Evolutionary conservation across 768 basidiomycete species (phyloP), one percentile per base, ranked within the genome.

Genomic region (Leccinum fibrillosum): DNA sequence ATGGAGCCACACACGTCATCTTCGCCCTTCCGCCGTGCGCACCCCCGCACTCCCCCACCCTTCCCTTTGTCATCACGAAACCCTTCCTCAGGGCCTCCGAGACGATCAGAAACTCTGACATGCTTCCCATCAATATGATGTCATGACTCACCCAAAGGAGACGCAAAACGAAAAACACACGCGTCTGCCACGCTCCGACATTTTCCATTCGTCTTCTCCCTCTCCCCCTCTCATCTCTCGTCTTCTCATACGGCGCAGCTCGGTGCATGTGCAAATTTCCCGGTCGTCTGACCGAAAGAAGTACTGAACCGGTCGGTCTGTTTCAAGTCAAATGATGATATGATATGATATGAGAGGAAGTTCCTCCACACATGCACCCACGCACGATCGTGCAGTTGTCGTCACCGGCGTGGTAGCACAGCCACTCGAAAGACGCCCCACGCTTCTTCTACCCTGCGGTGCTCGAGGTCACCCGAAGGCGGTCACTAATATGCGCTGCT

Each of bases 181-280:
- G 69, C 56, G 64, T 65, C 58, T 26, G 53, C 64, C 69, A 70
- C 60, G 64, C 62, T 58, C 44, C 42, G 19, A 19, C 54, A 8
- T 42, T 19, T 34, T 34, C n/a, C 21, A 15, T n/a, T 26, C 25
- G 8, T 37, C 51, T 47, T 56, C 34, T 12, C 21, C 13, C 28
- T n/a, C 44, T 21, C n/a, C 42, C 26, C 44, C 39, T 42, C 39
- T 42, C 37, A 37, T 23, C 12, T 47, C 23, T 21, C 12, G 21
- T 23, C 47, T 23, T 44, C 50, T 37, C 52, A 47, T 48, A 48
- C n/a, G 19, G 26, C 51, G n/a, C 4, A 25, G 11, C 13, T 58
- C 39, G 28, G 10, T 15, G 21, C 45, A 32, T 54, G 47, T 45
- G 35, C 34, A 10, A 52, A 37, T 49, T 23, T 34, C 2, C 19